Base-by-base conservation (phyloP, 2,329 filamentous ascomycete genomes). In the Pseudonectria buxi region DNA sequence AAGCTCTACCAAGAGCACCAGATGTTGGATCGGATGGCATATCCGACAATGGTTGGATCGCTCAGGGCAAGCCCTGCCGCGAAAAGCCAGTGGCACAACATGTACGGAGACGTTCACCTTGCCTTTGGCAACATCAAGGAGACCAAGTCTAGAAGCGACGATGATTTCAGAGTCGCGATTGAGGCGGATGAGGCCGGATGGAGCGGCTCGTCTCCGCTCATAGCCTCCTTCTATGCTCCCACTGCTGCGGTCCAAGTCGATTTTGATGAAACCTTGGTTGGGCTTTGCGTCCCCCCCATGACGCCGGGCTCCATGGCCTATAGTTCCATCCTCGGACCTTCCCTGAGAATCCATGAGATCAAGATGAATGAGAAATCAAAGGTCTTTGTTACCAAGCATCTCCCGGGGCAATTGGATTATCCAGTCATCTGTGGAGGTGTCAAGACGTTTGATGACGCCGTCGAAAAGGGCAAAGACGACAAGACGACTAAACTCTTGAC, bases 161-260 rank as follows among this genome's bases (percentile, higher is more conserved):
- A 61, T n/a, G 46, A 53, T 4, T 62, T 59, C n/a, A 37, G 46
- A 6, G 35, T 66, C 14, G 36, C 41, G 0, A 39, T 69, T 3
- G 43, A 55, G 4, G 53, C 60, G 12, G 65, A 69, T 30, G 36
- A 43, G 6, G 39, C 44, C 12, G 57, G 57, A 11, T 68, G 61
- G 64, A 39, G 45, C 1, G 64, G 65, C 7, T 41, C 48, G 0
- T 60, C 64, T 5, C 45, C 63, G 1, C 45, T 72, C 13, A 37
- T 69, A 28, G 62, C 55, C 3, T 64, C 64, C 0, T 69, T 68
- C 46, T 59, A 63, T 15, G 60, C 63, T 4, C 58, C 65, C 3
- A 51, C 63, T 1, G 45, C 48, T 4, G 40, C 52, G 1, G 46
- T 69, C 1, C 58, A 62, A 28, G 36, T 53, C 5, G 57, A 64